These are phyloP conservation scores for Entrophospora sp. DNA, from an alignment of 192 early-diverging fungal species.

Conservation along the genomic window DNA sequence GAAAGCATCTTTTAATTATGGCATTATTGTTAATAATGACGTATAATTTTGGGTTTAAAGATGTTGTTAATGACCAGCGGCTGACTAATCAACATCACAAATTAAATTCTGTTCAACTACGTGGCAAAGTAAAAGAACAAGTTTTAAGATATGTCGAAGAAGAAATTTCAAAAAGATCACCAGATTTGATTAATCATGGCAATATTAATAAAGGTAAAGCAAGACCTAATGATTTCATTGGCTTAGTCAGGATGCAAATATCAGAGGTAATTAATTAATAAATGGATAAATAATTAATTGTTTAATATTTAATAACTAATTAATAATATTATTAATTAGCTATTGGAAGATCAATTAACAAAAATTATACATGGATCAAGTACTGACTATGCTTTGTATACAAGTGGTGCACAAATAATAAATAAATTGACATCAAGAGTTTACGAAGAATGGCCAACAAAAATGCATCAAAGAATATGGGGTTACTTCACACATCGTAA, in stretches of 20 bases:
- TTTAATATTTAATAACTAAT: neutral
- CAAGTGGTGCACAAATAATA: conserved; percentile 3
- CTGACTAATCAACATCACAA: no score
- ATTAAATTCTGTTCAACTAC: no score
- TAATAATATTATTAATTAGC: neutral
- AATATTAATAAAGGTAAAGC: no score
- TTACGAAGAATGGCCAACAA: conserved; percentile 1
- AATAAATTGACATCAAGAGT: neutral
- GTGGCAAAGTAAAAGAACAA: no score
- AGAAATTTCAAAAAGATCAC: neutral
- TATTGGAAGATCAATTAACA: neutral
- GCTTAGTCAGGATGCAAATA: conserved; percentile 2
- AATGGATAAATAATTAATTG: neutral
- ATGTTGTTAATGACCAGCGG: no score
- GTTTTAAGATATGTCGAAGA: neutral
- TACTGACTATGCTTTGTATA: neutral
- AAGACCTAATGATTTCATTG: neutral
- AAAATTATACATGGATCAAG: neutral
- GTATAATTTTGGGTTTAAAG: no score
- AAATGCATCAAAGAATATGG: conserved; percentile 4
- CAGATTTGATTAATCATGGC: neutral
- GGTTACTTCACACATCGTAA: neutral
- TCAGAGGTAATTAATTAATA: neutral
- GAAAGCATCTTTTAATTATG: no score
- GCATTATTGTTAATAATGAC: no score